These are phyloP conservation scores for Colletotrichum musicola DNA, from an alignment of 2,329 filamentous ascomycete genomes.

Conservation along the genomic window DNA sequence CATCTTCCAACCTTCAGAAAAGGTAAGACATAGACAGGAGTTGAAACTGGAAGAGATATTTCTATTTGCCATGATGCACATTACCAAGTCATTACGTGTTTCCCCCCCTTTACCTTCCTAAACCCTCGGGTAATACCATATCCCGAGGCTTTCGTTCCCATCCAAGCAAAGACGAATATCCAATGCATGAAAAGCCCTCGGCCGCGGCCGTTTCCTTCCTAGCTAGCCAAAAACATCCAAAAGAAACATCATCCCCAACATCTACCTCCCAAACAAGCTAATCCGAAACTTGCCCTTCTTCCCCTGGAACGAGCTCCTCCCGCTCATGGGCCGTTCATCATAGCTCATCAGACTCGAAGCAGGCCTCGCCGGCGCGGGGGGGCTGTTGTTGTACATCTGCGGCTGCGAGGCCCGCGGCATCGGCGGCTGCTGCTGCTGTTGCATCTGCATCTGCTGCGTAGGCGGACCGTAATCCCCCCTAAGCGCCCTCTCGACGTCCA, in stretches of 20 bases:
- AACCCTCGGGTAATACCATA: not conserved
- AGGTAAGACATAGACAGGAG: not conserved
- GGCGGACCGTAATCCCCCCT: conserved; percentile 50
- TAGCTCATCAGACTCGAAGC: conserved; percentile 39
- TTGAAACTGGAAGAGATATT: not conserved
- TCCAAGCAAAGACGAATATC: too few species aligned
- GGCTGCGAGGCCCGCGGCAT: conserved; percentile 14
- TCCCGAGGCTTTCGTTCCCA: too few species aligned
- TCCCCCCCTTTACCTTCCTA: not conserved
- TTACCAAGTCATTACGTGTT: not conserved
- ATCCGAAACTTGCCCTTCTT: conserved; percentile 38
- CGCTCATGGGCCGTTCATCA: conserved; percentile 37
- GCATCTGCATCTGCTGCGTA: conserved; percentile 5
- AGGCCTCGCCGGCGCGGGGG: conserved; percentile 15
- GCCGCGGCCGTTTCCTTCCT: too few species aligned
- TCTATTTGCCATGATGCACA: not conserved
- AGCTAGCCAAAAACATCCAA: too few species aligned
- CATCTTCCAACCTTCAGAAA: not conserved
- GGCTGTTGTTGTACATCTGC: conserved; percentile 34
- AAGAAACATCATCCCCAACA: not conserved
- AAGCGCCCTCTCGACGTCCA: conserved; percentile 56
- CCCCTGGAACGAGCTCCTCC: conserved; percentile 24
- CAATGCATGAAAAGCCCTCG: too few species aligned
- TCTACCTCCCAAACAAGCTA: conserved; percentile 39
- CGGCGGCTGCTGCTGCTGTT: conserved; percentile 10